phyloP scores from a whole-genome alignment of 2,329 filamentous ascomycete genomes.

The Phaeosphaeriaceae sp. region DNA sequence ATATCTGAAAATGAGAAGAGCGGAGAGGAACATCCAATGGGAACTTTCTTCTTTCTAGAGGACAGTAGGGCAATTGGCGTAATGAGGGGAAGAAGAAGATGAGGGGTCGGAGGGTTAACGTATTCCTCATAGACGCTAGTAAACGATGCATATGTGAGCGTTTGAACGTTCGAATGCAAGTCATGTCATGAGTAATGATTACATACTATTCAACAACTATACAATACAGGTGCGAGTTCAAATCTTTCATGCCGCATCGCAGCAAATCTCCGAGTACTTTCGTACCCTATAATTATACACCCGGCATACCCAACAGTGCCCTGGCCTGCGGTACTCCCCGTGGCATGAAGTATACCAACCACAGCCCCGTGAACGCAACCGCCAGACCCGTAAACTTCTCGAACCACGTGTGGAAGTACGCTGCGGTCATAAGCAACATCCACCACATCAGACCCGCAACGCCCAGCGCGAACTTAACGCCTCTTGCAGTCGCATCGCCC shows the following conservation, averaged over 20 bases:
- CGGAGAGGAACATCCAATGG: no score
- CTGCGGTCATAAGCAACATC: constrained; percentile 99
- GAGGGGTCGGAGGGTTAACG: no score
- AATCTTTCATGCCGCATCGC: neutral
- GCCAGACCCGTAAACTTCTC: constrained; percentile 74
- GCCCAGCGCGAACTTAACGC: constrained; percentile 60
- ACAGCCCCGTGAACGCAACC: constrained; percentile 56
- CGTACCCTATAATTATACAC: constrained; percentile 36
- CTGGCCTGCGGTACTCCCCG: constrained; percentile 52
- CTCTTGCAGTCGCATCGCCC: constrained; percentile 52
- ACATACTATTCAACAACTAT: neutral
- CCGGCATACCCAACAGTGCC: constrained; percentile 56
- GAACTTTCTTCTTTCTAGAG: no score
- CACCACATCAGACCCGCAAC: constrained; percentile 80
- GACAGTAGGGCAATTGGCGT: no score
- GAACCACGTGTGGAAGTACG: constrained; percentile 98
- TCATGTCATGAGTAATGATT: neutral
- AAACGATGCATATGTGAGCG: no score
- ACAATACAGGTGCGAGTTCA: neutral
- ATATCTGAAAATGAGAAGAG: no score
- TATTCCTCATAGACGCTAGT: no score
- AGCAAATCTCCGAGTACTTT: neutral
- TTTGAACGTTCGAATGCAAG: no score
- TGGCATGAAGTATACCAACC: constrained; percentile 57
- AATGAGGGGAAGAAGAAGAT: no score